phyloP scores from a whole-genome alignment of 1,284 basidiomycete species.

The Anthracocystis setariae region DNA sequence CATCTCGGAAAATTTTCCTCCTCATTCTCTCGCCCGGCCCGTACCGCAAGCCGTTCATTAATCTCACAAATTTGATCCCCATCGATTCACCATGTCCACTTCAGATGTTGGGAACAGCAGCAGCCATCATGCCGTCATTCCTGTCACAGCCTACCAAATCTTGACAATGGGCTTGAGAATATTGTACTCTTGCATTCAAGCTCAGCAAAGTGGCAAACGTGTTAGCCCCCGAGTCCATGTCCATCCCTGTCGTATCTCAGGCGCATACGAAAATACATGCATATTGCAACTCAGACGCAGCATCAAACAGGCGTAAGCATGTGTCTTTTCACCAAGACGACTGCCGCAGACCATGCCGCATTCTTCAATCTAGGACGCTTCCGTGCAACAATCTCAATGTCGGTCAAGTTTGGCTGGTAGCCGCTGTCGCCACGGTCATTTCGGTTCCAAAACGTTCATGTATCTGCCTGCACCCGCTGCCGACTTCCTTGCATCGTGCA shows the following conservation, averaged over 20 bases:
- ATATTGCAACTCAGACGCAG: neutral
- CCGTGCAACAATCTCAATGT: neutral
- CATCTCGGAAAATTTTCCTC: constrained; percentile 2
- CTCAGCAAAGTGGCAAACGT: neutral
- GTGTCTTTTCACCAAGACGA: neutral
- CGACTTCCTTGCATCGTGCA: constrained; percentile 14
- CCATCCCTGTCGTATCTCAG: neutral
- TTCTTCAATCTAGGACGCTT: neutral
- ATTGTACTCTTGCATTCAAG: neutral
- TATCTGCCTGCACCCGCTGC: neutral
- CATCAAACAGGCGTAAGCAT: too few relatives aligned
- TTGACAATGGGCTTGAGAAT: neutral
- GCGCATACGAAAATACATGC: neutral
- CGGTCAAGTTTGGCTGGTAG: neutral
- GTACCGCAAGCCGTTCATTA: neutral
- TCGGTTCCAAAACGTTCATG: neutral
- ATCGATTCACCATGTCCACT: neutral
- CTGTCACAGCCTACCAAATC: neutral
- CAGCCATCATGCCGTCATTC: neutral
- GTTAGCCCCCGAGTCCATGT: neutral
- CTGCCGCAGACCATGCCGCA: neutral
- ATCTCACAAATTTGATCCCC: neutral
- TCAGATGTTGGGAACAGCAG: neutral
- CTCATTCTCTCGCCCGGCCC: neutral
- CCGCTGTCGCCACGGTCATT: neutral